Percentiles rank a stretch among this genome's conserved stretches.
These are phyloP conservation scores for Zygnema circumcarinatum DNA, from an alignment of 139 green algal species.

Conservation along the genomic window DNA sequence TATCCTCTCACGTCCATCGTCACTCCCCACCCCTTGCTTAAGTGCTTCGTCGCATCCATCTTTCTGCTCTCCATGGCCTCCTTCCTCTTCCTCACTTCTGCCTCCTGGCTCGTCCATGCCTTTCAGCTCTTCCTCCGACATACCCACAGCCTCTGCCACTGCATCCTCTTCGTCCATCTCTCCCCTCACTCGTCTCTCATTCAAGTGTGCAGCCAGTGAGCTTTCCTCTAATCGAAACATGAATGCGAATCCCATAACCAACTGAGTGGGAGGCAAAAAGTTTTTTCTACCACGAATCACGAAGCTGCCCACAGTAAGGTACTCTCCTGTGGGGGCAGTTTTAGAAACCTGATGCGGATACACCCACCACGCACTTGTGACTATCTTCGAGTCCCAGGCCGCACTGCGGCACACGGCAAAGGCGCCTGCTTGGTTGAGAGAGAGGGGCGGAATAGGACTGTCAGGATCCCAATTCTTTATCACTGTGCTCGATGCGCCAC, in stretches of 20 bases:
- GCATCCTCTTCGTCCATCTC: constrained; percentile 44
- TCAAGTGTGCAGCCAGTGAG: constrained; percentile 78
- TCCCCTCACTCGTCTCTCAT: constrained; percentile 69
- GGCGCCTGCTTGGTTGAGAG: constrained; percentile 76
- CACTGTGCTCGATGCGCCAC: constrained; percentile 88
- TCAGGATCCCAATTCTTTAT: constrained; percentile 78
- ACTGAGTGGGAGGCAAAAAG: constrained; percentile 89
- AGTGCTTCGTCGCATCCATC: constrained; percentile 19
- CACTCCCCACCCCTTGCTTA: not conserved
- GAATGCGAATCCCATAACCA: constrained; percentile 92
- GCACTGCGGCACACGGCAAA: constrained; percentile 81
- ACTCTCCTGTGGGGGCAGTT: constrained; percentile 90
- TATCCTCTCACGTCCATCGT: not conserved
- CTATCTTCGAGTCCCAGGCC: constrained; percentile 91
- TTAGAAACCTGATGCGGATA: constrained; percentile 92
- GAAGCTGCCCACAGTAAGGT: constrained; percentile 88
- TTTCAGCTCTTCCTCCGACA: constrained; percentile 9
- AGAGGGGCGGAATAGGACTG: constrained; percentile 74
- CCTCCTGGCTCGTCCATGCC: not conserved
- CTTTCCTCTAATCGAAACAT: constrained; percentile 87
- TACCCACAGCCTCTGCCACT: constrained; percentile 20
- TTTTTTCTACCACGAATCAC: constrained; percentile 96
- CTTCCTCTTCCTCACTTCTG: constrained; percentile 11
- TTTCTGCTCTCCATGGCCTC: not conserved
- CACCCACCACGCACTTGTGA: constrained; percentile 95